A percentile compares a stretch with the other conserved stretches of the same genome.
These are phyloP conservation scores for Sporisorium graminicola DNA, from an alignment of 1,284 basidiomycete species.

Conservation along the genomic window DNA sequence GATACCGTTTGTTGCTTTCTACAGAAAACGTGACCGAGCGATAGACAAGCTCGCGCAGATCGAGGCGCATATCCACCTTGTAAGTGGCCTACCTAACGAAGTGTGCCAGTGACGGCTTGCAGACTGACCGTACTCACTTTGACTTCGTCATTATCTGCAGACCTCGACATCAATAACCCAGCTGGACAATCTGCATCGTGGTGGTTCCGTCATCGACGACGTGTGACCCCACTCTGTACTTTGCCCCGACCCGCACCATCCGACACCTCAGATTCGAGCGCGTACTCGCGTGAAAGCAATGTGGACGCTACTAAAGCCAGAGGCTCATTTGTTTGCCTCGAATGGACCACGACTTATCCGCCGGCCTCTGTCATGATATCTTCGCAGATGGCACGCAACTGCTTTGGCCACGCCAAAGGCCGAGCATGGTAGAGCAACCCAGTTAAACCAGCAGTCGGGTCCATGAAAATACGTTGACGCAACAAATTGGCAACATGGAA, in stretches of 20 bases:
- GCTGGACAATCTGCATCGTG: slow-evolving; percentile 52
- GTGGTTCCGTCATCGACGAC: slow-evolving; percentile 46
- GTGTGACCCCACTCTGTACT: slow-evolving; percentile 9
- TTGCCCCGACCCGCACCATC: slow-evolving; percentile 7
- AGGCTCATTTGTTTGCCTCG: too few species aligned
- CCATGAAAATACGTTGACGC: too few species aligned
- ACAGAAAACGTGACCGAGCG: slow-evolving; percentile 33
- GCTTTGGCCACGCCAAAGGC: too few species aligned
- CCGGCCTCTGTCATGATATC: too few species aligned
- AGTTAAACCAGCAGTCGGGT: too few species aligned
- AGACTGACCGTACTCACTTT: background rate
- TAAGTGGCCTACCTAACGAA: background rate
- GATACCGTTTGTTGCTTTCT: background rate
- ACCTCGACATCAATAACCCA: slow-evolving; percentile 53
- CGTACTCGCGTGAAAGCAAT: too few species aligned
- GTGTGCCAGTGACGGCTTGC: background rate
- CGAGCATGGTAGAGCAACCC: too few species aligned
- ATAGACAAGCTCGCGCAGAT: slow-evolving; percentile 51
- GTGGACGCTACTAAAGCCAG: too few species aligned
- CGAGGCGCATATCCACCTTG: slow-evolving; percentile 52
- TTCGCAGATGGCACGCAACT: too few species aligned
- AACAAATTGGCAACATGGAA: too few species aligned
- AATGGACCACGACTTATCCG: too few species aligned
- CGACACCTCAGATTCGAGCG: background rate
- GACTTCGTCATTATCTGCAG: slow-evolving; percentile 6